Conservation (phyloP, 1,139 yeast genomes). For the Suhomyces guaymorum region DNA sequence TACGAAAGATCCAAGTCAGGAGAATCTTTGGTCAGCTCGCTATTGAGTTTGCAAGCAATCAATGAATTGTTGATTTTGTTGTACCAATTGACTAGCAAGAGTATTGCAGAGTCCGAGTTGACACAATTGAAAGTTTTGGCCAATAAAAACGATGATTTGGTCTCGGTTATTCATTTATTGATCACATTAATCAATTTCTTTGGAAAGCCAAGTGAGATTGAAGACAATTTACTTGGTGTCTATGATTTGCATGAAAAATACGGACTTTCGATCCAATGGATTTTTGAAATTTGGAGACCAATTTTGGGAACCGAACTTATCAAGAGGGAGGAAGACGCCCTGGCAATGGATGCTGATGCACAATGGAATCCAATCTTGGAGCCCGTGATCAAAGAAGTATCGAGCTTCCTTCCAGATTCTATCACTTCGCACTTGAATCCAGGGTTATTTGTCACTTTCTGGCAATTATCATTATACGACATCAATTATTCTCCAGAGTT, state of each 20-base stretch:
- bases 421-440: slow-evolving; percentile 4
- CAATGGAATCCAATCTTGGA: slow-evolving; percentile 22
- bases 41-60: slow-evolving; percentile 48
- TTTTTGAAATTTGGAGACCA: slow-evolving; percentile 80
- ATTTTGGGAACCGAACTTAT: slow-evolving; percentile 19
- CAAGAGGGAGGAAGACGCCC: slow-evolving; percentile 8
- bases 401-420: slow-evolving; percentile 11
- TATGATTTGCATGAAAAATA: slow-evolving; percentile 48
- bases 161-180: slow-evolving; percentile 63
- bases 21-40: slow-evolving; percentile 46
- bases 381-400: slow-evolving; percentile 19
- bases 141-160: slow-evolving; percentile 69
- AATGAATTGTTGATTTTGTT: slow-evolving; percentile 69
- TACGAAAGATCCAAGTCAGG: slow-evolving; percentile 53
- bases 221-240: slow-evolving; percentile 43
- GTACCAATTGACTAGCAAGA: slow-evolving; percentile 49
- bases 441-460: slow-evolving; percentile 60
- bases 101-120: slow-evolving; percentile 36
- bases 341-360: slow-evolving; percentile 4
- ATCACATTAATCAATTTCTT: slow-evolving; percentile 60
- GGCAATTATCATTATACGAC: slow-evolving; percentile 79
- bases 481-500: slow-evolving; percentile 54
- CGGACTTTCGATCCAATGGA: slow-evolving; percentile 64
- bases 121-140: slow-evolving; percentile 72
- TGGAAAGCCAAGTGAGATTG: slow-evolving; percentile 38